Evolutionary conservation across 345 rosid species (phyloP).

Genomic region (Salix caprea): DNA sequence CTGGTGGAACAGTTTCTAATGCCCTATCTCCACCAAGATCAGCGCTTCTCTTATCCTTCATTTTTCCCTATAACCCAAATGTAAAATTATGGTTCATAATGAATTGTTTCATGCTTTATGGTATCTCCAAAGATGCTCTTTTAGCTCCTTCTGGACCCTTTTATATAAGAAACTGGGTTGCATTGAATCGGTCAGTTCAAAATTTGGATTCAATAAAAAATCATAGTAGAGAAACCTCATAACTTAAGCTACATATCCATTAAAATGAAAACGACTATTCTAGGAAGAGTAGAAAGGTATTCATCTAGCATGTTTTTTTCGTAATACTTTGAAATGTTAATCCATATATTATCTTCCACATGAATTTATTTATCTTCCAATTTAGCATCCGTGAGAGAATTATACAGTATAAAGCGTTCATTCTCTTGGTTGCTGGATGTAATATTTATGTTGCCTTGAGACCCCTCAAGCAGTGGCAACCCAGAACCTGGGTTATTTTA

Average conservation of each 20-base stretch:
- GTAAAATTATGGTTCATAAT: conserved; percentile 33
- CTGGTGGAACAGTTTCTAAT: conserved; percentile 54
- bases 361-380: not conserved
- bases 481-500: not conserved
- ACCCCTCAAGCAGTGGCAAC: not conserved
- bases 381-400: not conserved
- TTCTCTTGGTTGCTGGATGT: not conserved
- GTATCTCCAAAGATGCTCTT: not conserved
- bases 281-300: not conserved
- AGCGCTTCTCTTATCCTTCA: conserved; percentile 55
- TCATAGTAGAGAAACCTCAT: not conserved
- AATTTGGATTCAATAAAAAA: not conserved
- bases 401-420: not conserved
- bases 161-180: not conserved
- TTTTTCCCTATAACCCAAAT: conserved; percentile 54
- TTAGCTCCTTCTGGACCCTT: not conserved
- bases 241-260: not conserved
- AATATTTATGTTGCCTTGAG: not conserved
- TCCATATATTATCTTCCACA: not conserved
- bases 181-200: not conserved
- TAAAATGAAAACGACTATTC: conserved; percentile 3
- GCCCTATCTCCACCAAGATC: conserved; percentile 67
- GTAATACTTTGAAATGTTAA: not conserved
- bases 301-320: not conserved
- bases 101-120: conserved; percentile 7